These are phyloP conservation scores for Rubia yunnanensis DNA, from an alignment of 257 asterid genomes.

Conservation along the genomic window DNA sequence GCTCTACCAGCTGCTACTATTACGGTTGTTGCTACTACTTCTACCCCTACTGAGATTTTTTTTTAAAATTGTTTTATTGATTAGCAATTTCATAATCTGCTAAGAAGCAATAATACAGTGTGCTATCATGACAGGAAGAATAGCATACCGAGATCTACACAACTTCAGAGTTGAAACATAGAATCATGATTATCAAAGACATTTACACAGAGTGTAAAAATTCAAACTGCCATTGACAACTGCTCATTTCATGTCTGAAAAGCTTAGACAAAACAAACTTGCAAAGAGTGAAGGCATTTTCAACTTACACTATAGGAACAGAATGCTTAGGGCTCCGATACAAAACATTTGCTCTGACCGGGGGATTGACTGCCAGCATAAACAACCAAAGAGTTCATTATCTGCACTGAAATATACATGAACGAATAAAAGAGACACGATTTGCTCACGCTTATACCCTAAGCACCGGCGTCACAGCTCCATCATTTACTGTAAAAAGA, in stretches of 20 bases:
- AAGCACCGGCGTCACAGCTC: conserved; percentile 54
- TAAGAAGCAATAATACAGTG: neutral
- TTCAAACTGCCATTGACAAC: neutral
- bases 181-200: neutral
- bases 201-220: neutral
- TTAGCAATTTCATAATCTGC: neutral
- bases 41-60: no score
- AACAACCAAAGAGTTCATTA: conserved; percentile 13
- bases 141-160: neutral
- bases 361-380: conserved; percentile 69
- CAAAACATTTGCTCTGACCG: conserved; percentile 84
- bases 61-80: no score
- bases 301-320: conserved; percentile 71
- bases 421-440: conserved; percentile 1
- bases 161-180: no score
- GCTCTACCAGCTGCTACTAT: no score
- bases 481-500: conserved; percentile 60
- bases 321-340: conserved; percentile 58
- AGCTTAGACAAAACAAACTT: neutral
- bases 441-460: conserved; percentile 33
- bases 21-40: no score
- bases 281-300: neutral
- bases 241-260: neutral
- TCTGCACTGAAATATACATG: no score
- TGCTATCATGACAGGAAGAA: neutral